Evolutionary conservation across 352 stramenopile species (phyloP).

Genomic region (Phytophthora kernoviae): DNA sequence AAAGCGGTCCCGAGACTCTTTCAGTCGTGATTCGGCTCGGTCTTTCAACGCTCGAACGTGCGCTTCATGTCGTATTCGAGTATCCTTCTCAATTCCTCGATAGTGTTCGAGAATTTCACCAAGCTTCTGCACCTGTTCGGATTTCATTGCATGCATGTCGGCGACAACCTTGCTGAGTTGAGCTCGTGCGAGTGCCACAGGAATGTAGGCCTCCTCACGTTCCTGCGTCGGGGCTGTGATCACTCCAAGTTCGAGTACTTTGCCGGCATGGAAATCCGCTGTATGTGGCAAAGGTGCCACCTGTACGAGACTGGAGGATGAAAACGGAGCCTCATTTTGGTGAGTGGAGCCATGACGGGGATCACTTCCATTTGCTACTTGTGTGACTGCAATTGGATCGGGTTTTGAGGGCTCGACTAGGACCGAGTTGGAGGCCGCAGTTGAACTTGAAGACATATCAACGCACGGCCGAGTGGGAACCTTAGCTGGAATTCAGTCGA

Average conservation of each 20-base stretch:
- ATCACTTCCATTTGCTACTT: not conserved
- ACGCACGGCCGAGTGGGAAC: not conserved
- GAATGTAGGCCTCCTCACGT: conserved; percentile 72
- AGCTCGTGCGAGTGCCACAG: conserved; percentile 59
- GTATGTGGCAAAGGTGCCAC: conserved; percentile 38
- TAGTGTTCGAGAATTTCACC: conserved; percentile 57
- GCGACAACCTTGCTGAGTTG: conserved; percentile 72
- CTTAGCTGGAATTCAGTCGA: not conserved
- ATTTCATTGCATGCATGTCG: conserved; percentile 83
- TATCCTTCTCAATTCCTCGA: conserved; percentile 62
- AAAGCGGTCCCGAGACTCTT: conserved; percentile 32
- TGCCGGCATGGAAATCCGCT: conserved; percentile 58
- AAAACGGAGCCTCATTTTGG: not conserved
- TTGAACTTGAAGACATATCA: not conserved
- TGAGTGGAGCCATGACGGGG: not conserved
- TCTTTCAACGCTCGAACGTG: conserved; percentile 53
- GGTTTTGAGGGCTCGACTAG: not conserved
- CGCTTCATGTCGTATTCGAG: conserved; percentile 57
- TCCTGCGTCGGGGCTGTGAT: conserved; percentile 16
- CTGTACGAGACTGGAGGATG: conserved; percentile 19
- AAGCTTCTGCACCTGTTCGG: conserved; percentile 59
- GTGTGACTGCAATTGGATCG: not conserved
- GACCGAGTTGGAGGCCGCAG: not conserved
- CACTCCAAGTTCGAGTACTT: conserved; percentile 22
- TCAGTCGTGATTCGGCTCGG: conserved; percentile 35